A percentile compares a stretch with the other conserved stretches of the same genome.
phyloP scores from a whole-genome alignment of 2,329 filamentous ascomycete genomes.

The Phialocephala subalpina region DNA sequence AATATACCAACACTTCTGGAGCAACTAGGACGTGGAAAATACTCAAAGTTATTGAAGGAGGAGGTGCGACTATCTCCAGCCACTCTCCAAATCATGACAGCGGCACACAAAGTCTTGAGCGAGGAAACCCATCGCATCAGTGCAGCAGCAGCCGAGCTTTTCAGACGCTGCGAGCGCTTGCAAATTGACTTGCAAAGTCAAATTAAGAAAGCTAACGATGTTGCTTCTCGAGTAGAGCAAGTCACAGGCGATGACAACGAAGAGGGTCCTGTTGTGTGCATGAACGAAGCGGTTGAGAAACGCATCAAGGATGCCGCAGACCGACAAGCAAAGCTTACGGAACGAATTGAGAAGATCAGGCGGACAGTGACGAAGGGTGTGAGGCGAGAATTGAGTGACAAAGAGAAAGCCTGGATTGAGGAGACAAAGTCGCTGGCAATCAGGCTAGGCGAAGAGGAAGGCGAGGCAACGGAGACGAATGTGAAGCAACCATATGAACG shows the following conservation, averaged over 20 bases:
- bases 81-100: conserved; percentile 75
- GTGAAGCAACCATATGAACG: conserved; percentile 61
- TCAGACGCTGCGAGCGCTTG: conserved; percentile 73
- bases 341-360: conserved; percentile 67
- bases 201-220: conserved; percentile 69
- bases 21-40: conserved; percentile 63
- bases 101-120: conserved; percentile 75
- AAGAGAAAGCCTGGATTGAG: conserved; percentile 66
- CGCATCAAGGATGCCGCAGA: conserved; percentile 62
- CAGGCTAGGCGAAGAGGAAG: conserved; percentile 38
- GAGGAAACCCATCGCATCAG: conserved; percentile 75
- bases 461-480: conserved; percentile 13
- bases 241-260: conserved; percentile 67
- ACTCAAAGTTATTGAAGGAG: conserved; percentile 69
- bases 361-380: conserved; percentile 57
- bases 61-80: conserved; percentile 75
- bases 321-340: conserved; percentile 63
- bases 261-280: conserved; percentile 56
- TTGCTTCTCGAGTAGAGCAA: conserved; percentile 71
- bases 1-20: conserved; percentile 64
- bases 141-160: conserved; percentile 75
- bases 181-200: conserved; percentile 74
- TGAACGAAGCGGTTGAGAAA: conserved; percentile 64
- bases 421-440: conserved; percentile 57
- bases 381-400: conserved; percentile 64